Percentiles rank a stretch among this genome's conserved stretches.
Evolutionary conservation across 306 rosid species (phyloP).

Genomic region (Myrica gale): DNA sequence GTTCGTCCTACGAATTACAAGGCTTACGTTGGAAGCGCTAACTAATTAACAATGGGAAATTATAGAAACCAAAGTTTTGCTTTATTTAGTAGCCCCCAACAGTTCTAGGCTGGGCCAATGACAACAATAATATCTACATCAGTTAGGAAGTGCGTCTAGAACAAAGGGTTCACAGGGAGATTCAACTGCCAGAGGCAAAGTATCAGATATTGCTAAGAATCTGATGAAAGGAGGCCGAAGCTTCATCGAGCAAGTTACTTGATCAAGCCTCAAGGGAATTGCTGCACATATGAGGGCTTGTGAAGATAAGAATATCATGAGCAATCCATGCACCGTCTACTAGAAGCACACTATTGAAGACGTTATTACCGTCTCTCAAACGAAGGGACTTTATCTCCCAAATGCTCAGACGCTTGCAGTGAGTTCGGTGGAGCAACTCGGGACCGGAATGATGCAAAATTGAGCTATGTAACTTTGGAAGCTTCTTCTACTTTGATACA

Average conservation of each 20-base stretch:
- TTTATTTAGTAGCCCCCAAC: no score
- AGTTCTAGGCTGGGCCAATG: no score
- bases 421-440: slow-evolving; percentile 17
- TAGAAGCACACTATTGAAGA: background rate
- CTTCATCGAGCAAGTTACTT: slow-evolving; percentile 23
- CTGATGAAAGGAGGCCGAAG: slow-evolving; percentile 32
- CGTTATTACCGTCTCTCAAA: background rate
- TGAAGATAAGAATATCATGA: slow-evolving; percentile 35
- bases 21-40: no score
- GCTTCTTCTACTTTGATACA: slow-evolving; percentile 24
- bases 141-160: no score
- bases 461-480: slow-evolving; percentile 16
- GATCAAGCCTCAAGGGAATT: slow-evolving; percentile 29
- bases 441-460: slow-evolving; percentile 37
- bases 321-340: slow-evolving; percentile 21
- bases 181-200: background rate
- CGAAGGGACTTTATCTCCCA: slow-evolving; percentile 11
- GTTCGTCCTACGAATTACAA: no score
- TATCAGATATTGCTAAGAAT: slow-evolving; percentile 39
- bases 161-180: no score
- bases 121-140: no score
- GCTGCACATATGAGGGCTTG: slow-evolving; percentile 35
- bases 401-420: slow-evolving; percentile 26
- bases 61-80: no score
- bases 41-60: no score